phyloP scores from a whole-genome alignment of 306 rosid genomes.

The Lotus japonicus region DNA sequence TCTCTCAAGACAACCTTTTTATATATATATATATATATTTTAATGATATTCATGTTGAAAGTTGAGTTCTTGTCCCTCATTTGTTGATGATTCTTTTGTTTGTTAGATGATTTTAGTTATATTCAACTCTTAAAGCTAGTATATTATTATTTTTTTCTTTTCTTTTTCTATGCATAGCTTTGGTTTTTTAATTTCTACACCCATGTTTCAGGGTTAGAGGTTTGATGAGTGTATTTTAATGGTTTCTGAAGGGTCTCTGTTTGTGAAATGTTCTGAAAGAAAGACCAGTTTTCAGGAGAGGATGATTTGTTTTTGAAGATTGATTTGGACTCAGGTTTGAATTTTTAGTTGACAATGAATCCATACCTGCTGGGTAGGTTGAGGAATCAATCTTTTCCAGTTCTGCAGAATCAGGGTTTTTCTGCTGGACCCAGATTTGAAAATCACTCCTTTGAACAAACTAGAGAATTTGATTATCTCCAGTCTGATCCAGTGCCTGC shows the following conservation, averaged over 20 bases:
- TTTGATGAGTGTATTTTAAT: background rate
- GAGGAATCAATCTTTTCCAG: constrained; percentile 38
- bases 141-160: background rate
- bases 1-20: no score
- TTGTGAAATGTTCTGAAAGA: constrained; percentile 26
- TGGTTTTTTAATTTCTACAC: constrained; percentile 1
- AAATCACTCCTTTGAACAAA: constrained; percentile 34
- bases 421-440: constrained; percentile 15
- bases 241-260: constrained; percentile 13
- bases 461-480: constrained; percentile 32
- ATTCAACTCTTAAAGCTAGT: no score
- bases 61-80: no score
- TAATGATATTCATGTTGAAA: no score
- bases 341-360: constrained; percentile 48
- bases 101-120: no score
- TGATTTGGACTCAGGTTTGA: constrained; percentile 22
- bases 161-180: background rate
- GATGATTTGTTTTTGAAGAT: constrained; percentile 9
- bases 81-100: no score
- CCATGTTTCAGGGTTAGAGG: constrained; percentile 17
- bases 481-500: constrained; percentile 28
- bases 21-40: no score
- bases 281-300: no score
- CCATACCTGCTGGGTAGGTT: constrained; percentile 29
- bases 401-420: constrained; percentile 36